Base-by-base conservation (phyloP, 2,329 filamentous ascomycete genomes). In the Cadophora malorum region DNA sequence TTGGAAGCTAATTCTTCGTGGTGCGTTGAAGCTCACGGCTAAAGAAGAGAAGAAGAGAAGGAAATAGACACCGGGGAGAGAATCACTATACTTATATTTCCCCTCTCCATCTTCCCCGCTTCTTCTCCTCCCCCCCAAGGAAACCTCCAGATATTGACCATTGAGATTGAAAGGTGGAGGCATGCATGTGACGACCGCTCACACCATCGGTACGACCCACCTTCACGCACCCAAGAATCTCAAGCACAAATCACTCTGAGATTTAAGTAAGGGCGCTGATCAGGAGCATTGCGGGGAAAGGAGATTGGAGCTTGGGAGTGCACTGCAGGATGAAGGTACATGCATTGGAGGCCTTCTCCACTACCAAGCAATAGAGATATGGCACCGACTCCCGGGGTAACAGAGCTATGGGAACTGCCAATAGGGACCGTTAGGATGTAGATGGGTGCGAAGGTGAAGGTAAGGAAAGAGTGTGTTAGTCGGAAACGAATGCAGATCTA, bases 31-130 rank as follows among this genome's bases (percentile, higher is more conserved):
- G 35, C 19, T 61, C 12, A 19, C n/a, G 21, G 45, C 28, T 23
- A n/a, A n/a, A 61, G 59, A 52, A 35, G 33, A 25, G 25, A 33
- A 62, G 19, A 33, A 21, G 45, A 50, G 33, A 50, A 45, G 33
- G 12, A 14, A 3, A 1, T 10, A 59, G 56, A 59, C 10, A 25
- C 14, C 19, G 1, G 4, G 25, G 23, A 33, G 16, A n/a, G 59
- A 62, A 19, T 3, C 50, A 41, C 25, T 35, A 14, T 62, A 62
- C 28, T 62, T 62, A 59, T 59, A 59, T 59, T n/a, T 19, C 56
- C 8, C 2, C 33, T 31, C 5, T n/a, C 52, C 28, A 14, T 55
- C 19, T 31, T 31, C 52, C 16, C 52, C 49, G 12, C 49, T 52
- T 23, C 50, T 28, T 23, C 14, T 10, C 4, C 10, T 10, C 16